Evolutionary conservation across 768 basidiomycete genomes (phyloP), one percentile per base, ranked within the genome.

Genomic region (Boletellus ananas): DNA sequence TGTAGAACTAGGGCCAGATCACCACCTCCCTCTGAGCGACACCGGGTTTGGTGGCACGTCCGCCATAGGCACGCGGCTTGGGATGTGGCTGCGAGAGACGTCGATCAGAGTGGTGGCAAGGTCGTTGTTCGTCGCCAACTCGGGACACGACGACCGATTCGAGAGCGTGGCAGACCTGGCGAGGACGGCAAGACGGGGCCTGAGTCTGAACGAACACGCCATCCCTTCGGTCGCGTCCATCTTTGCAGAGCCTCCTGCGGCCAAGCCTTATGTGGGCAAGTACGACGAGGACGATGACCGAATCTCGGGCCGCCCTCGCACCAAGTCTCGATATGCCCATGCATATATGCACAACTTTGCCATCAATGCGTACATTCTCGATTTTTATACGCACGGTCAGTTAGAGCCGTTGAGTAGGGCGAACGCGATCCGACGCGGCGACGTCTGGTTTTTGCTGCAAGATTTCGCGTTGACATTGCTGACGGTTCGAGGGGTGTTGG

Each of bases 381-480:
- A 89, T 58, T 89, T 86, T 65, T 86, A 78, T 59, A 74, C 62
- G 1, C 87, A 88, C 50, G 87, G 85, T 0, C 82, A 83, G 58
- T 67, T 70, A 7, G 59, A 65, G 2, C 69, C 79, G 2, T 62
- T 86, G 31, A 70, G 68, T 11, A 54, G 54, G 0, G 80, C 81
- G 5, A 85, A 86, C 44, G 79, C 74, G 2, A 81, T 85, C 37
- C 67, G 83, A n/a, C 61, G 67, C 5, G 81, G 81, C 9, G 83
- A 85, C 21, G 52, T 85, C n/a, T 85, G 84, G 83, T 85, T 77
- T 62, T 54, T 76, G 6, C 69, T 87, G 25, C 67, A 86, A 55
- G 81, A 83, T 38, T 86, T 86, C 60, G 55, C 56, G 13, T 59
- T 85, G 56, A 72, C 76, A 7, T 56, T 87, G 54, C 66, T 66